Evolutionary conservation across 208 protist genomes (phyloP).

Genomic region (Spongospora subterranea): DNA sequence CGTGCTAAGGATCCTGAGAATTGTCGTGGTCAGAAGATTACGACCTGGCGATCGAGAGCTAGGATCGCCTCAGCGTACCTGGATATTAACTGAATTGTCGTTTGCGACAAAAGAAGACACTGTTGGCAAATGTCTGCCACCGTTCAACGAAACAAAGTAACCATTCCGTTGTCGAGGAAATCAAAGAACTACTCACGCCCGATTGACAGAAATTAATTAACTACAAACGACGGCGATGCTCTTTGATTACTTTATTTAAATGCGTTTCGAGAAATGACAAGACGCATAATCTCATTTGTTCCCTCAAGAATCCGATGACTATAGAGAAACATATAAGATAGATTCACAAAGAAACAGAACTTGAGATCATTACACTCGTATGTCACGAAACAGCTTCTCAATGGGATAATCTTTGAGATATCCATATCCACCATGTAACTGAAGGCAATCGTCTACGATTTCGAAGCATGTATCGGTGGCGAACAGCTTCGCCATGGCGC

Average conservation of each 20-base stretch:
- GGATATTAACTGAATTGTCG: too few species aligned
- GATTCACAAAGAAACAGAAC: not conserved
- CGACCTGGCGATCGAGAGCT: too few species aligned
- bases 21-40: too few species aligned
- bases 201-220: too few species aligned
- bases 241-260: slow-evolving; percentile 35
- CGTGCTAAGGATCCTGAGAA: too few species aligned
- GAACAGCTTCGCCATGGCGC: slow-evolving; percentile 65
- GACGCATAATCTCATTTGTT: slow-evolving; percentile 60
- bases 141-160: too few species aligned
- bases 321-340: not conserved
- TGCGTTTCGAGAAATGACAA: slow-evolving; percentile 45
- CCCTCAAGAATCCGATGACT: slow-evolving; percentile 61
- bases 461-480: slow-evolving; percentile 61
- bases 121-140: too few species aligned
- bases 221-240: too few species aligned
- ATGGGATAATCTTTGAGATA: slow-evolving; percentile 59
- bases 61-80: too few species aligned
- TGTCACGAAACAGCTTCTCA: slow-evolving; percentile 55
- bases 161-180: too few species aligned
- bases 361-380: slow-evolving; percentile 38
- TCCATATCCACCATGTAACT: slow-evolving; percentile 61
- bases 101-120: too few species aligned
- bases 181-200: too few species aligned
- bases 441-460: slow-evolving; percentile 55